phyloP scores from a whole-genome alignment of 148 eudicot species.

The Amaranthus cruentus region DNA sequence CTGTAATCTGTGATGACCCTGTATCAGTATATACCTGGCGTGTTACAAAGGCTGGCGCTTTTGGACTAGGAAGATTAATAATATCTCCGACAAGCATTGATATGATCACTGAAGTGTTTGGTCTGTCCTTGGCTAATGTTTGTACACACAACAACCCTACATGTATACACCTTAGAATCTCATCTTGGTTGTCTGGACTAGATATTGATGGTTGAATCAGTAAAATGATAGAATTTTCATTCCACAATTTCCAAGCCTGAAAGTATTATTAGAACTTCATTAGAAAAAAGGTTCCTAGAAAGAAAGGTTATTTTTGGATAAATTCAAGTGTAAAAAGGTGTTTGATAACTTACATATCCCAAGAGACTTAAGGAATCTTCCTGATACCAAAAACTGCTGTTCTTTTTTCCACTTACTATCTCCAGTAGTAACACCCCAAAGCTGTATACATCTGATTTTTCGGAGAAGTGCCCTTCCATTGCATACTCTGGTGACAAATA shows the following conservation, averaged over 20 bases:
- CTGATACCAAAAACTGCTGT: constrained; percentile 23
- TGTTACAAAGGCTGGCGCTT: constrained; percentile 30
- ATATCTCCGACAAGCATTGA: constrained; percentile 31
- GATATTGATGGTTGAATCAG: constrained; percentile 24
- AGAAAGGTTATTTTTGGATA: too few species aligned
- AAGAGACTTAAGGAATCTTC: constrained; percentile 26
- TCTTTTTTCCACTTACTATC: constrained; percentile 37
- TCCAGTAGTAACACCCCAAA: constrained; percentile 39
- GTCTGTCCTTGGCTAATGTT: constrained; percentile 32
- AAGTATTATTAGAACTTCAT: background rate
- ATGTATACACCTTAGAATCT: constrained; percentile 31
- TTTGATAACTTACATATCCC: constrained; percentile 25
- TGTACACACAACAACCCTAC: constrained; percentile 49
- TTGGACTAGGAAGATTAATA: constrained; percentile 23
- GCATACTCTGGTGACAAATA: constrained; percentile 40
- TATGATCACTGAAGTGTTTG: constrained; percentile 29
- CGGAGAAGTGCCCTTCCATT: constrained; percentile 37
- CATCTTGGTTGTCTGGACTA: background rate
- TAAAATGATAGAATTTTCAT: constrained; percentile 18
- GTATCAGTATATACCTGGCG: background rate
- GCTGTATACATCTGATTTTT: constrained; percentile 41
- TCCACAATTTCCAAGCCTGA: constrained; percentile 54
- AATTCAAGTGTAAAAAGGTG: too few species aligned
- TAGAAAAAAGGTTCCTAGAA: too few species aligned
- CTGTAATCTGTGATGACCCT: background rate